A percentile compares a stretch with the other conserved stretches of the same genome.
Conservation (phyloP, 129 eudicot species). For the Artemisia argyi region DNA sequence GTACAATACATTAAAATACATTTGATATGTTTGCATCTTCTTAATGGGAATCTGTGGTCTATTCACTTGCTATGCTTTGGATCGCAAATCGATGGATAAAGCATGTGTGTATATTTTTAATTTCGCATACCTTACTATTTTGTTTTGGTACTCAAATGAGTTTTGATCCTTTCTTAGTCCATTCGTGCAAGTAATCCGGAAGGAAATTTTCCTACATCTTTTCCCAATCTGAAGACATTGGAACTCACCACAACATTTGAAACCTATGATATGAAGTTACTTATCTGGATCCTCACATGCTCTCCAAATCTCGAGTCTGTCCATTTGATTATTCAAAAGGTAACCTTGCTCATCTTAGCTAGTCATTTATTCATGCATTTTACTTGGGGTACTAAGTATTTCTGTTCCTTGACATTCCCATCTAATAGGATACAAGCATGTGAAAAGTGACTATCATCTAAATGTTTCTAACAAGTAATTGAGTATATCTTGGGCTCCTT, state of each 20-base stretch:
- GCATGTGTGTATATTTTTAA: no score
- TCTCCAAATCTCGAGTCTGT: slow-evolving; percentile 4
- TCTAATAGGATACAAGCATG: no score
- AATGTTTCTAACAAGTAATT: no score
- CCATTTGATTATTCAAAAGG: background rate
- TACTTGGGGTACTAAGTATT: background rate
- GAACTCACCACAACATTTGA: background rate
- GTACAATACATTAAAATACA: no score
- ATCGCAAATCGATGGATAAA: no score
- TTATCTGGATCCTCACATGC: background rate
- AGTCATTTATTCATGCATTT: background rate
- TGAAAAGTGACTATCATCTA: no score
- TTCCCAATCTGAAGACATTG: slow-evolving; percentile 13
- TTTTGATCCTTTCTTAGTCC: background rate
- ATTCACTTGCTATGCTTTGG: no score
- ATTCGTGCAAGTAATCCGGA: background rate
- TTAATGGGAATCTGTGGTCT: no score
- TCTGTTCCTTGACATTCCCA: background rate
- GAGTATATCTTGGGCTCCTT: no score
- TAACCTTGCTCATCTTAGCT: background rate
- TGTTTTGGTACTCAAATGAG: no score
- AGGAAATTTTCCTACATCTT: background rate
- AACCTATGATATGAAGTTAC: background rate
- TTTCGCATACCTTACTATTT: no score
- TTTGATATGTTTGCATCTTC: no score